These are phyloP conservation scores for Trypanosoma platydactyli DNA, from an alignment of 208 protist genomes.

Conservation along the genomic window DNA sequence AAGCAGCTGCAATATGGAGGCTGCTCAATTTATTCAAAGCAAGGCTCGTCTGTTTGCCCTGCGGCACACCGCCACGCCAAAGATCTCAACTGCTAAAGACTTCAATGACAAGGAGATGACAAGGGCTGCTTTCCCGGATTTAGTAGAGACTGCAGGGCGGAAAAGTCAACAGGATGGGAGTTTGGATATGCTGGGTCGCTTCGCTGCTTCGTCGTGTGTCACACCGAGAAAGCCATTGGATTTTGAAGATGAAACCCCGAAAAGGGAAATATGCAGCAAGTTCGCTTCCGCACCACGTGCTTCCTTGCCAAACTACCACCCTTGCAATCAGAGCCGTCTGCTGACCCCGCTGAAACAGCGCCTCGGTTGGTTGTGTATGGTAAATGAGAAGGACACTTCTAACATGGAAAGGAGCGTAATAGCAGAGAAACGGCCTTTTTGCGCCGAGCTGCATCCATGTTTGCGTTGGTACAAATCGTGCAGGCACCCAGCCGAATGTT, in stretches of 20 bases:
- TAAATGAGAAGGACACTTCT: not conserved
- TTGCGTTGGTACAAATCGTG: constrained; percentile 73
- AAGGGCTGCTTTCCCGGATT: not conserved
- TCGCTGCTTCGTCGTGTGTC: not conserved
- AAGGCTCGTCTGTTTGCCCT: constrained; percentile 67
- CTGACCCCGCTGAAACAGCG: not conserved
- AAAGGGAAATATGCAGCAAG: not conserved
- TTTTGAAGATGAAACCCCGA: constrained; percentile 12
- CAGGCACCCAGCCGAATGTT: constrained; percentile 63
- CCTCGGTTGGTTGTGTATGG: not conserved
- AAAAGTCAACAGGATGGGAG: not conserved
- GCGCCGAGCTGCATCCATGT: constrained; percentile 58
- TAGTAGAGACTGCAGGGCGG: not conserved
- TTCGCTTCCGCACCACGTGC: not conserved
- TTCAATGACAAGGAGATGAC: not conserved
- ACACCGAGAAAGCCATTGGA: constrained; percentile 20
- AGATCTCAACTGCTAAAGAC: constrained; percentile 11
- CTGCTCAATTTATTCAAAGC: constrained; percentile 62
- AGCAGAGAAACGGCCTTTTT: constrained; percentile 44
- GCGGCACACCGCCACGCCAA: constrained; percentile 22
- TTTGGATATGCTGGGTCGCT: constrained; percentile 9
- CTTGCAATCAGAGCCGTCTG: constrained; percentile 6
- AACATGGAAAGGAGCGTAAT: not conserved
- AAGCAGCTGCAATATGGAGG: constrained; percentile 58
- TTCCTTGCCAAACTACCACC: not conserved